These are phyloP conservation scores for Epipyxis sp. DNA, from an alignment of 108 stramenopile species.

Conservation along the genomic window DNA sequence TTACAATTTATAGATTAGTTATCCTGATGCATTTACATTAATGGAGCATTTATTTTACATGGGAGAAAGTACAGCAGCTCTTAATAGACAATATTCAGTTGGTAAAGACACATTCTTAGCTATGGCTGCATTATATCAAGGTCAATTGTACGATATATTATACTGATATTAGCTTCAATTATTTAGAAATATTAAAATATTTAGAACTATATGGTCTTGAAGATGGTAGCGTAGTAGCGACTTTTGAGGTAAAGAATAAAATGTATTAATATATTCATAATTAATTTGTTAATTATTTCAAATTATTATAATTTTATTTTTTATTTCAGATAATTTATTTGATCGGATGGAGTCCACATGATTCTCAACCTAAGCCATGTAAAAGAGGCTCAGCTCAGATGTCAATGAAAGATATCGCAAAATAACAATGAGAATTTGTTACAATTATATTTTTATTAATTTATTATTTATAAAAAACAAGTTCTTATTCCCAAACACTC, in stretches of 20 bases:
- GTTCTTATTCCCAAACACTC: no score
- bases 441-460: no score
- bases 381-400: constrained; percentile 65
- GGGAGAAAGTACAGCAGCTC: constrained; percentile 83
- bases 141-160: background rate
- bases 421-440: no score
- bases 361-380: constrained; percentile 76
- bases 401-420: constrained; percentile 1
- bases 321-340: constrained; percentile 67
- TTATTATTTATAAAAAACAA: no score
- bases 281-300: no score
- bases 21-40: constrained; percentile 73
- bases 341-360: constrained; percentile 95
- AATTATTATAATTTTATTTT: no score
- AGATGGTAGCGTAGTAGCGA: constrained; percentile 50
- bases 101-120: constrained; percentile 78
- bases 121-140: constrained; percentile 78
- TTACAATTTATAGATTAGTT: constrained; percentile 41
- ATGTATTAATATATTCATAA: no score
- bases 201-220: constrained; percentile 63
- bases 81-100: constrained; percentile 5
- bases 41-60: constrained; percentile 94
- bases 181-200: background rate
- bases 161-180: background rate
- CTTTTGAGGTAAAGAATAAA: constrained; percentile 47